Conservation (phyloP, 148 eudicot species). For the Camellia lanceoleosa region DNA sequence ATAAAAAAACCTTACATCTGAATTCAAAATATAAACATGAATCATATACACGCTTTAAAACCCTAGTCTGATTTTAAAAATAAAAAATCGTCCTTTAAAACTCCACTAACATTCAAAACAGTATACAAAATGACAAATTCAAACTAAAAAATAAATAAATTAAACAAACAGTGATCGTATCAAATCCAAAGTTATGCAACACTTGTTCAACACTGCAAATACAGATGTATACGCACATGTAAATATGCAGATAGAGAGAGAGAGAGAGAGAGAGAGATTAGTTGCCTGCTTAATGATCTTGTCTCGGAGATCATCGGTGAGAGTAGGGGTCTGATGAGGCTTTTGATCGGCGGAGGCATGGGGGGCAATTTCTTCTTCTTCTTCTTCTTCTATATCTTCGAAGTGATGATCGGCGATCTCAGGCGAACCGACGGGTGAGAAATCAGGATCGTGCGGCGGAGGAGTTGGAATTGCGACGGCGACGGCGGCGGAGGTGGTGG, state of each 20-base stretch:
- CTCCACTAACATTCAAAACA: too few species aligned
- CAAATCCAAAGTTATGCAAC: too few species aligned
- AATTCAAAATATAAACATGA: too few species aligned
- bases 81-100: background rate
- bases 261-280: background rate
- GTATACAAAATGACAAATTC: too few species aligned
- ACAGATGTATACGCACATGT: background rate
- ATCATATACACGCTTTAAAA: background rate
- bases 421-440: conserved; percentile 37
- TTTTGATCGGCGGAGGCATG: conserved; percentile 29
- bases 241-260: background rate
- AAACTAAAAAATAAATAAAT: too few species aligned
- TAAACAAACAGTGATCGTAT: too few species aligned
- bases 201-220: too few species aligned
- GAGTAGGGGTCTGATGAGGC: conserved; percentile 17
- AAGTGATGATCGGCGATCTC: conserved; percentile 26
- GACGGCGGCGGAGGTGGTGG: conserved; percentile 7
- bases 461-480: conserved; percentile 17
- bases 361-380: conserved; percentile 11
- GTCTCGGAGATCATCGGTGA: conserved; percentile 44
- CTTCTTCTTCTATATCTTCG: background rate
- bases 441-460: conserved; percentile 28
- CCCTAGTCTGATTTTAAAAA: background rate
- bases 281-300: conserved; percentile 66
- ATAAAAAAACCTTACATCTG: too few species aligned